Evolutionary conservation across 75 land plant genomes (phyloP).

Genomic region (Selaginella moellendorffii): DNA sequence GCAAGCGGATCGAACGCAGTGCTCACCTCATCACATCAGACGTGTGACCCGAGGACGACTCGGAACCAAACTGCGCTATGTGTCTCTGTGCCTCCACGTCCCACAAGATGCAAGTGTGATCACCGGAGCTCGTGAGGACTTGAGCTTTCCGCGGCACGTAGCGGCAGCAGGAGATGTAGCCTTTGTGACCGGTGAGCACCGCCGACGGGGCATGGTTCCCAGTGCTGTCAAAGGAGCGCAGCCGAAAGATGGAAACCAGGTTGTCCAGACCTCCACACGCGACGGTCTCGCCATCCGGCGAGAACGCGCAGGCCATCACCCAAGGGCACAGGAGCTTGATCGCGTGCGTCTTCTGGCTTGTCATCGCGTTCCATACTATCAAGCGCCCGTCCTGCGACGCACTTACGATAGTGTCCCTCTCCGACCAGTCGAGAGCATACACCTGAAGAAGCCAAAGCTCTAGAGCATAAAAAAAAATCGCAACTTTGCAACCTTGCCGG

Average conservation of each 20-base stretch:
- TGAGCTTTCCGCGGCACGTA: slow-evolving; percentile 72
- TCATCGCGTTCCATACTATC: slow-evolving; percentile 94
- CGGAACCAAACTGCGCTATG: slow-evolving; percentile 78
- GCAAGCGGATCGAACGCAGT: too few relatives aligned
- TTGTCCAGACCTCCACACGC: neutral
- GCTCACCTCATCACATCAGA: slow-evolving; percentile 79
- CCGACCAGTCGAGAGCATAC: slow-evolving; percentile 28
- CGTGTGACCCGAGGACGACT: slow-evolving; percentile 75
- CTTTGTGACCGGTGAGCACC: slow-evolving; percentile 73
- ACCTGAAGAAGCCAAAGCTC: slow-evolving; percentile 32
- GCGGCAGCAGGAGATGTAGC: slow-evolving; percentile 85
- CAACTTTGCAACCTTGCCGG: slow-evolving; percentile 17
- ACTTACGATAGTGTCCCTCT: slow-evolving; percentile 15
- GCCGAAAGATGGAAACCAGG: neutral
- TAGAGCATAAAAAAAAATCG: neutral
- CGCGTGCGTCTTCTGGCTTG: slow-evolving; percentile 96
- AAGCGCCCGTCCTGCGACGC: slow-evolving; percentile 94
- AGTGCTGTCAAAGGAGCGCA: neutral
- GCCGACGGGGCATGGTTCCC: slow-evolving; percentile 18
- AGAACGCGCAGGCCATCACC: slow-evolving; percentile 32
- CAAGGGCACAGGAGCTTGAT: slow-evolving; percentile 89
- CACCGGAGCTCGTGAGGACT: slow-evolving; percentile 83
- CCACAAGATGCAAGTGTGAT: slow-evolving; percentile 81
- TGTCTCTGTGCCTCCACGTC: slow-evolving; percentile 61
- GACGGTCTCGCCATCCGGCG: neutral